phyloP scores from a whole-genome alignment of 2,329 filamentous ascomycete species.

The Penicillium vulpinum region DNA sequence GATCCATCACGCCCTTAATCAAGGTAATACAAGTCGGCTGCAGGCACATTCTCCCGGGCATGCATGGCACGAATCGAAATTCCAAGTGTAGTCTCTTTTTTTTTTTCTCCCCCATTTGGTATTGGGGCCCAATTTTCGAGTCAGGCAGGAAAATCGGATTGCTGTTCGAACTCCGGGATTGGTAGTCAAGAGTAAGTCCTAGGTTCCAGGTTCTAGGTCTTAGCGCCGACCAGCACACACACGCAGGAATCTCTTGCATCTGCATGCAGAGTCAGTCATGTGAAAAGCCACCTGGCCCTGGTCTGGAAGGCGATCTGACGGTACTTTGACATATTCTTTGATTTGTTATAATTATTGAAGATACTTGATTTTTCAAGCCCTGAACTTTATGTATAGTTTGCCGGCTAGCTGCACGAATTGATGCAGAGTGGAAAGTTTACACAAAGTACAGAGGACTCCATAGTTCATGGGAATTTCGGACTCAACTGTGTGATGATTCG shows the following conservation, averaged over 20 bases:
- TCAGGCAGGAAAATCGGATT: constrained; percentile 12
- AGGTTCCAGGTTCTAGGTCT: background rate
- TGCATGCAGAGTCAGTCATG: constrained; percentile 41
- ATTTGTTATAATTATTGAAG: background rate
- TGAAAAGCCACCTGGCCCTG: constrained; percentile 22
- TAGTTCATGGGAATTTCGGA: background rate
- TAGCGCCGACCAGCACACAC: constrained; percentile 20
- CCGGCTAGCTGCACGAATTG: background rate
- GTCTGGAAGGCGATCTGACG: constrained; percentile 3
- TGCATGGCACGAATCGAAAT: background rate
- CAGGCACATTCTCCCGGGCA: background rate
- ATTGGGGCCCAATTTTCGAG: constrained; percentile 9
- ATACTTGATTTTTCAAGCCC: background rate
- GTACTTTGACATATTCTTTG: background rate
- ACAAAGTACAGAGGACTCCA: background rate
- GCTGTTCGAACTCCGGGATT: background rate
- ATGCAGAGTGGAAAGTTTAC: background rate
- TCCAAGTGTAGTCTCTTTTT: background rate
- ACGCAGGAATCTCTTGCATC: constrained; percentile 30
- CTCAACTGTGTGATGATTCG: constrained; percentile 4
- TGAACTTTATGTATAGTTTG: background rate
- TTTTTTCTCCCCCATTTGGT: background rate
- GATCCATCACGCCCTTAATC: background rate
- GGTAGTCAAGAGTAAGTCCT: constrained; percentile 5
- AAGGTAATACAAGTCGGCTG: constrained; percentile 2